Conservation (phyloP, 805 yeast species). For the Metschnikowia sp. region DNA sequence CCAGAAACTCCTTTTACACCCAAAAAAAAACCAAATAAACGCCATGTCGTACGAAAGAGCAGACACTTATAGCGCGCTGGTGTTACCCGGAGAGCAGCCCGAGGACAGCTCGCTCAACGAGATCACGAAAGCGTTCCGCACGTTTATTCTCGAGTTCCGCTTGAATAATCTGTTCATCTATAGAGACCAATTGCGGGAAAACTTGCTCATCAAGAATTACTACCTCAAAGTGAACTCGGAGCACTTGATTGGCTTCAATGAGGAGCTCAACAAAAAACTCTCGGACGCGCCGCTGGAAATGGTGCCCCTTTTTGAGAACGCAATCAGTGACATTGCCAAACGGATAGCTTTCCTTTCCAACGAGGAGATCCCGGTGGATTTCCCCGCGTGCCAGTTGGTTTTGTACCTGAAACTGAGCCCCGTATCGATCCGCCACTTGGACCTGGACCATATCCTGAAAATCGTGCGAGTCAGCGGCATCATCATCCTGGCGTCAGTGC, state of each 20-base stretch:
- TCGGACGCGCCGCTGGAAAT: constrained; percentile 85
- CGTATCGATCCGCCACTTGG: constrained; percentile 74
- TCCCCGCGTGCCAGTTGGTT: constrained; percentile 84
- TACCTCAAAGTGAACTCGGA: constrained; percentile 72
- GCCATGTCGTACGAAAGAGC: constrained; percentile 72
- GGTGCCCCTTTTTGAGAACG: constrained; percentile 80
- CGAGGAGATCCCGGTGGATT: constrained; percentile 48
- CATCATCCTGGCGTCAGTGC: constrained; percentile 84
- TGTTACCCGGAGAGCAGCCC: constrained; percentile 77
- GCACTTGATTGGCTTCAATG: constrained; percentile 84
- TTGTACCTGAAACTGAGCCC: constrained; percentile 69
- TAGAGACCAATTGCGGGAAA: constrained; percentile 87
- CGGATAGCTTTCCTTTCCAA: constrained; percentile 54
- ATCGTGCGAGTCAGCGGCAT: constrained; percentile 92
- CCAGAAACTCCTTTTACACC: background rate
- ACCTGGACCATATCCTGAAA: constrained; percentile 83
- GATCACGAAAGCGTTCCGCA: constrained; percentile 70
- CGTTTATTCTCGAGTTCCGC: constrained; percentile 82
- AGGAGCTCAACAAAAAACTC: constrained; percentile 79
- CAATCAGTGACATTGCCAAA: constrained; percentile 83
- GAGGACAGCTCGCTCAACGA: constrained; percentile 65
- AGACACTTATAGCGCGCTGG: constrained; percentile 72
- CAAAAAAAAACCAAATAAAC: background rate
- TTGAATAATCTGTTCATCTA: constrained; percentile 78
- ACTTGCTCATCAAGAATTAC: constrained; percentile 72